Base-by-base conservation (phyloP, 495 filamentous ascomycete species). In the Daldinia caldariorum region DNA sequence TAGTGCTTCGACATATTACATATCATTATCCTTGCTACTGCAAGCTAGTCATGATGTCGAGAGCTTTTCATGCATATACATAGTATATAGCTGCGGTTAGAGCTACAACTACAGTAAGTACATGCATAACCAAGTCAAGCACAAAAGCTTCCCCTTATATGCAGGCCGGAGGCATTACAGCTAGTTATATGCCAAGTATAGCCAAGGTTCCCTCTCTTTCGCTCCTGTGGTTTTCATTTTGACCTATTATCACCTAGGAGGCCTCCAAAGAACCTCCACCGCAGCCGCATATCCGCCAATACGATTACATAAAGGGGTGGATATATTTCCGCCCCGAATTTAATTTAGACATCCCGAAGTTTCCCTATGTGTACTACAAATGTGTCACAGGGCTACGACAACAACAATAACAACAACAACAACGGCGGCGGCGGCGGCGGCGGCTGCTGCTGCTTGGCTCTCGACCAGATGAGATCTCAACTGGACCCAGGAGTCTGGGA, bases 401-500 rank as follows among this genome's bases (percentile, higher is more conserved):
- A 26, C 26, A 26, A 26, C 26, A 26, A 26, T 3, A 26, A 26
- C 26, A 26, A 26, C 26, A 26, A 26, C 26, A 26, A 26, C 26
- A 26, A 26, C n/a, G n/a, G n/a, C n/a, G n/a, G n/a, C 26, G 26
- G 26, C 26, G 3, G 26, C 26, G 26, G 26, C 26, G 26, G 38
- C 45, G 16, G 35, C 69, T 69, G 34, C 34, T 6, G 38, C 37
- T 10, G 35, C 69, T 72, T 72, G 70, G 70, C 70, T 59, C 14
- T 51, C 32, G 34, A 39, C 16, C 38, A 39, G 50, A 69, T 51
- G 65, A 72, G 70, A 68, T 65, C 49, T 57, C 61, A 68, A 72
- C 69, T 72, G 65, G 70, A 66, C 70, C 70, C 70, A 69, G 61
- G 51, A 72, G 70, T 66, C 26, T 66, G 70, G 70, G 61, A 68